A percentile compares a stretch with the other conserved stretches of the same genome.
These are phyloP conservation scores for Aureobasidium sp. DNA, from an alignment of 2,329 filamentous ascomycete genomes.

Conservation along the genomic window DNA sequence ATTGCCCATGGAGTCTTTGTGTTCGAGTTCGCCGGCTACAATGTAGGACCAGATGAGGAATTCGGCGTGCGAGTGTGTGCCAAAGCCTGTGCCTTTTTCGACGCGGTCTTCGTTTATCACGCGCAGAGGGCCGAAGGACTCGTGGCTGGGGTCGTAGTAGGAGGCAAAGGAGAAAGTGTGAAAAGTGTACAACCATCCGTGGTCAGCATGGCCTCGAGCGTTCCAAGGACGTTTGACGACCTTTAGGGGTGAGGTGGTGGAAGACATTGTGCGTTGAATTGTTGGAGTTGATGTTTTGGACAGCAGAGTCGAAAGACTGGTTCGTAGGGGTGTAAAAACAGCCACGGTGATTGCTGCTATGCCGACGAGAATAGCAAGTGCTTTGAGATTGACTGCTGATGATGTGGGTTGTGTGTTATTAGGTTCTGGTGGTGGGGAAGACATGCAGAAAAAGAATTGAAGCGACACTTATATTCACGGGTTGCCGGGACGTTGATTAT, in stretches of 20 bases:
- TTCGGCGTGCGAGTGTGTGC: constrained; percentile 75
- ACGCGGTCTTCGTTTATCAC: constrained; percentile 89
- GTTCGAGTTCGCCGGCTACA: constrained; percentile 75
- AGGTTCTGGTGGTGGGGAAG: constrained; percentile 14
- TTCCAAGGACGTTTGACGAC: constrained; percentile 67
- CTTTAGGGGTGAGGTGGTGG: constrained; percentile 33
- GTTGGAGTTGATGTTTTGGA: constrained; percentile 20
- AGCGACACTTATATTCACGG: neutral
- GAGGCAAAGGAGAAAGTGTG: constrained; percentile 78
- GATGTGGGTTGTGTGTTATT: constrained; percentile 5
- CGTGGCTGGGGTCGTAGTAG: constrained; percentile 59
- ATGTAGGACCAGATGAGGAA: constrained; percentile 89
- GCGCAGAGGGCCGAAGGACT: constrained; percentile 65
- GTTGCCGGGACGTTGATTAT: neutral
- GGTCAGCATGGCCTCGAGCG: constrained; percentile 66
- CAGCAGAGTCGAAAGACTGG: constrained; percentile 28
- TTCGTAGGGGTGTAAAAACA: constrained; percentile 33
- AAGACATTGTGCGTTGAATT: constrained; percentile 17
- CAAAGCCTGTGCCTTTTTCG: constrained; percentile 64
- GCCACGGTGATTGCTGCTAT: constrained; percentile 39
- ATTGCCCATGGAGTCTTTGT: constrained; percentile 75
- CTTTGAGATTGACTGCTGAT: constrained; percentile 19
- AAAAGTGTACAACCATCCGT: constrained; percentile 82
- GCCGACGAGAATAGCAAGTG: constrained; percentile 24
- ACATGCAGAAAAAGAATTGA: constrained; percentile 13